Evolutionary conservation across 257 asterid genomes (phyloP).

Genomic region (Verbascum thapsus): DNA sequence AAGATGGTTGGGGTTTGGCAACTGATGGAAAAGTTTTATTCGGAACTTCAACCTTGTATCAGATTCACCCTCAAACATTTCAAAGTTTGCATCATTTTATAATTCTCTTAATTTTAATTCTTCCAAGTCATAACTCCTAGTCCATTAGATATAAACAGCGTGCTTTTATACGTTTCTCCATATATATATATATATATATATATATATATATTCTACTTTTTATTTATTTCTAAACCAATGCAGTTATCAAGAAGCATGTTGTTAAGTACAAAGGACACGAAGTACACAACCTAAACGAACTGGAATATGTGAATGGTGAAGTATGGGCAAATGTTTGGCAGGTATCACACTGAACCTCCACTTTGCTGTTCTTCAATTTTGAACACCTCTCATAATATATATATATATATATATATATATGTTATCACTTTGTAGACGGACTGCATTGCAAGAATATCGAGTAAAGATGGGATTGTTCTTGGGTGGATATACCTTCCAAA

Average conservation of each 20-base stretch:
- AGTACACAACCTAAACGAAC: conserved; percentile 80
- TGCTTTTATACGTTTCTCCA: conserved; percentile 4
- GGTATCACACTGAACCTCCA: conserved; percentile 39
- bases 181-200: too few relatives aligned
- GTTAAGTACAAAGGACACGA: conserved; percentile 76
- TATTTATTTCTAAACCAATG: conserved; percentile 24
- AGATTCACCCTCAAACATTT: conserved; percentile 63
- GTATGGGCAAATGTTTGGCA: conserved; percentile 93
- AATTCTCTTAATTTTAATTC: too few relatives aligned
- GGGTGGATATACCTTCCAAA: conserved; percentile 88
- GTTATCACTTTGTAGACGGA: conserved; percentile 62
- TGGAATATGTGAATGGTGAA: conserved; percentile 87
- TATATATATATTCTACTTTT: background rate
- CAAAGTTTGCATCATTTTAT: conserved; percentile 59
- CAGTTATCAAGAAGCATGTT: conserved; percentile 59
- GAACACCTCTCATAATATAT: background rate
- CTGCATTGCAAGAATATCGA: conserved; percentile 90
- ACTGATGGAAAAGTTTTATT: conserved; percentile 73
- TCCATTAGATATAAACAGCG: too few relatives aligned
- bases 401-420: too few relatives aligned
- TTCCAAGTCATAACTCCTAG: too few relatives aligned
- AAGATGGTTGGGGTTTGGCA: conserved; percentile 98
- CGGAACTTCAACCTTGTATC: conserved; percentile 86
- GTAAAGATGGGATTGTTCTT: conserved; percentile 55
- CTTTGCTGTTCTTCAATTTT: background rate